phyloP scores from a whole-genome alignment of 2,329 filamentous ascomycete species.

The Fusarium fujikuroi region DNA sequence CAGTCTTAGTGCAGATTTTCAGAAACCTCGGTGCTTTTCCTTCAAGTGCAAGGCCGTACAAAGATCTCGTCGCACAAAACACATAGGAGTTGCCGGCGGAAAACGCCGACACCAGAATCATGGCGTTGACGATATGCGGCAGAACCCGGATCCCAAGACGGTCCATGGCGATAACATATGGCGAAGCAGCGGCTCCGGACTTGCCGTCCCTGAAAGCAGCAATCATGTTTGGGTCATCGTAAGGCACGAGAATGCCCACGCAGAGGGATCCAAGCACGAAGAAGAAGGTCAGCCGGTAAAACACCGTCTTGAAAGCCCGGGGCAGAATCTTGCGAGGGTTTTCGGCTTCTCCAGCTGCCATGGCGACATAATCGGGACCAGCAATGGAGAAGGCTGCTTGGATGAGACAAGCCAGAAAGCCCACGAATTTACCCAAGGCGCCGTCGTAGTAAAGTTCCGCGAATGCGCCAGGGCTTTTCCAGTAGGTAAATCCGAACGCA shows the following conservation, averaged over 20 bases:
- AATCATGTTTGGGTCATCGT: constrained; percentile 71
- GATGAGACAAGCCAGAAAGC: constrained; percentile 80
- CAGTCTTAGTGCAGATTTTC: constrained; percentile 68
- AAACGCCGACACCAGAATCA: constrained; percentile 74
- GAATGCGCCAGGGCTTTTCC: constrained; percentile 76
- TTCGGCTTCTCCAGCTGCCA: constrained; percentile 77
- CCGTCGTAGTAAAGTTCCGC: constrained; percentile 72
- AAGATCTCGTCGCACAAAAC: constrained; percentile 74
- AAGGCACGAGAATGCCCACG: constrained; percentile 77
- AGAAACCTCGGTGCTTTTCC: constrained; percentile 72
- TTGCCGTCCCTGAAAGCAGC: constrained; percentile 67
- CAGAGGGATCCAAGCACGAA: constrained; percentile 79
- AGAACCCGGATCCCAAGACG: constrained; percentile 70
- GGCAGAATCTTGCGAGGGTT: constrained; percentile 77
- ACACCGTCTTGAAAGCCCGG: constrained; percentile 80
- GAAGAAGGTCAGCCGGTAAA: constrained; percentile 80
- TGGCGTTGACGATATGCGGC: constrained; percentile 78
- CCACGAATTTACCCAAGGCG: constrained; percentile 70
- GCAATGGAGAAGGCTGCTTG: constrained; percentile 75
- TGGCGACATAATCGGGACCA: constrained; percentile 74
- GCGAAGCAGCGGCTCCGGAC: constrained; percentile 75
- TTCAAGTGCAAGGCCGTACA: constrained; percentile 76
- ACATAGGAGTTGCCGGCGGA: constrained; percentile 73
- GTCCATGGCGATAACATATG: constrained; percentile 76
- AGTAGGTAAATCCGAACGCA: constrained; percentile 76